These are phyloP conservation scores for Eimeria maxima DNA, from an alignment of 169 alveolate genomes.

Conservation along the genomic window DNA sequence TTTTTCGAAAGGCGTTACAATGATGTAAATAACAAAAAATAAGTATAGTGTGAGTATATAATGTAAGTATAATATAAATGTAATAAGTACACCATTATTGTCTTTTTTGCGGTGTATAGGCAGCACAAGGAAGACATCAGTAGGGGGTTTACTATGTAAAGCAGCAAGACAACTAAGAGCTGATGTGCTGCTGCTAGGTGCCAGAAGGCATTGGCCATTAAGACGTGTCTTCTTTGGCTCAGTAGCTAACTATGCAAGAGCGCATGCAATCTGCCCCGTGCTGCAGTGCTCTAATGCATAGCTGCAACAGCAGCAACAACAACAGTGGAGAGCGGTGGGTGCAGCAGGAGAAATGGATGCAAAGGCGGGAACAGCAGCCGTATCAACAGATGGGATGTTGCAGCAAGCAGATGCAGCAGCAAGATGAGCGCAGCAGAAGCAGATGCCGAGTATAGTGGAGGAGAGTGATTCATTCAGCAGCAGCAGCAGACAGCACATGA, in stretches of 20 bases:
- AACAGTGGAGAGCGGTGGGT: not conserved
- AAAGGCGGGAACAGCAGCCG: no score
- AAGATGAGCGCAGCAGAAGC: not conserved
- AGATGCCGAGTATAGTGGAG: not conserved
- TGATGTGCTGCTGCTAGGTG: slow-evolving; percentile 9
- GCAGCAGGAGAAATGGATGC: no score
- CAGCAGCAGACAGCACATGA: not conserved
- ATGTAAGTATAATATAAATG: no score
- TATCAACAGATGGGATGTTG: no score
- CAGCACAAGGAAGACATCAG: slow-evolving; percentile 21
- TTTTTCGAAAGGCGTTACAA: no score
- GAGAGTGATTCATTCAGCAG: not conserved
- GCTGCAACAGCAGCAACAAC: not conserved
- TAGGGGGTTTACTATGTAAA: not conserved
- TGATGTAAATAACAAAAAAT: no score
- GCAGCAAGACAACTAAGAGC: slow-evolving; percentile 2
- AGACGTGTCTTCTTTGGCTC: not conserved
- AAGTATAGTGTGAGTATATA: no score
- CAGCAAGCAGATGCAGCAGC: not conserved
- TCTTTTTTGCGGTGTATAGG: not conserved
- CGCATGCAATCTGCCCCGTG: slow-evolving; percentile 45
- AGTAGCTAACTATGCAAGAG: not conserved
- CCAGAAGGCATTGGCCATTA: slow-evolving; percentile 1
- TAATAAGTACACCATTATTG: no score
- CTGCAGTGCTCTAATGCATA: slow-evolving; percentile 36